Evolutionary conservation across 2,329 filamentous ascomycete genomes (phyloP).

Genomic region (Colletotrichum siamense): DNA sequence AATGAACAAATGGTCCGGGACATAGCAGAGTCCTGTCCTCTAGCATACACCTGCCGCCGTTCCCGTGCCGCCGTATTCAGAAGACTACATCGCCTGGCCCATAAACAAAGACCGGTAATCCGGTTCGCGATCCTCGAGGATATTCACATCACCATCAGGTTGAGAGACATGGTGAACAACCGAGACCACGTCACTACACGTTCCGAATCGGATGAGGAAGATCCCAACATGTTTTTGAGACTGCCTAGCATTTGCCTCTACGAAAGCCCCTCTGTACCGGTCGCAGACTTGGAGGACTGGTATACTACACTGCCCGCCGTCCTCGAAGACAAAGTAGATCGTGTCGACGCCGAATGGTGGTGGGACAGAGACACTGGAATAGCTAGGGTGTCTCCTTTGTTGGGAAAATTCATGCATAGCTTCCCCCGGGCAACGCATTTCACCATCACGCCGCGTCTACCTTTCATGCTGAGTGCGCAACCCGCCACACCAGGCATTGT

Average conservation of each 20-base stretch:
- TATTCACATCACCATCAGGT: not conserved
- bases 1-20: not conserved
- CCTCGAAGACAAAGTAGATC: rapidly evolving
- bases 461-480: not conserved
- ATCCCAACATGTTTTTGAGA: not conserved
- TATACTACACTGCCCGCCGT: not conserved
- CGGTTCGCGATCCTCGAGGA: not conserved
- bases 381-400: not conserved
- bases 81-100: not conserved
- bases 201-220: too few species aligned
- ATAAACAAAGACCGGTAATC: too few species aligned
- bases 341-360: not conserved
- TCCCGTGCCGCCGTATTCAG: not conserved
- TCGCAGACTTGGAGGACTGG: not conserved
- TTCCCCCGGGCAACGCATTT: not conserved
- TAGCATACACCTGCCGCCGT: not conserved
- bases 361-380: not conserved
- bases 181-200: rapidly evolving
- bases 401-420: not conserved
- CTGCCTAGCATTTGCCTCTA: not conserved
- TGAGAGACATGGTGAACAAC: not conserved
- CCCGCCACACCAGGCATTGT: not conserved
- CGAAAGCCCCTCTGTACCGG: rapidly evolving
- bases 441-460: not conserved
- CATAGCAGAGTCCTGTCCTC: not conserved